Percentiles rank a stretch among this genome's conserved stretches.
Conservation (phyloP, 2,329 filamentous ascomycete genomes). For the Alternaria conjuncta region DNA sequence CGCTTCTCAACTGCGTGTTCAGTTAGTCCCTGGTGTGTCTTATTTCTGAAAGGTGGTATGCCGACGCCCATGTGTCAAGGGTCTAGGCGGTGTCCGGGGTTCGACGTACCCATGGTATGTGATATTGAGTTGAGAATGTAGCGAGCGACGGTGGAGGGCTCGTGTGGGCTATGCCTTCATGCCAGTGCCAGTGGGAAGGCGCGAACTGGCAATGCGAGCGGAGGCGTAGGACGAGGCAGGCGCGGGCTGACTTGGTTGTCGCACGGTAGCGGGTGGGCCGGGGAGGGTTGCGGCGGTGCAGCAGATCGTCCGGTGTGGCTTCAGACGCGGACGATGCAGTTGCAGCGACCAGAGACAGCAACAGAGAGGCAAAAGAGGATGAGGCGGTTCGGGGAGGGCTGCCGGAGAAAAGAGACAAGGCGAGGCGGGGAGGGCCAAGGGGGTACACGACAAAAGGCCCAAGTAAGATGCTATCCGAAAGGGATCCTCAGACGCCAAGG, state of each 20-base stretch:
- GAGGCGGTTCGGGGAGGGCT: background rate
- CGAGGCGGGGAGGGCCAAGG: slow-evolving; percentile 1
- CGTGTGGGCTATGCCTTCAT: slow-evolving; percentile 35
- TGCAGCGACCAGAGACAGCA: background rate
- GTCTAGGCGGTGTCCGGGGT: background rate
- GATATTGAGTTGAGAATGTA: slow-evolving; percentile 21
- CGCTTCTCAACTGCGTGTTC: slow-evolving; percentile 43
- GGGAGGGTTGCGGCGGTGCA: slow-evolving; percentile 12
- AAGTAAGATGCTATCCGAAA: slow-evolving; percentile 5
- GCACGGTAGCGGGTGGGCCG: slow-evolving; percentile 8
- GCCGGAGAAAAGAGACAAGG: background rate
- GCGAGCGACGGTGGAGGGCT: slow-evolving; percentile 28
- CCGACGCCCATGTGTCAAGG: slow-evolving; percentile 1
- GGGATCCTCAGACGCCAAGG: slow-evolving; percentile 14
- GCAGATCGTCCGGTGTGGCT: slow-evolving; percentile 2
- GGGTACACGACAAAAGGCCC: background rate
- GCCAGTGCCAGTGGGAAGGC: slow-evolving; percentile 30
- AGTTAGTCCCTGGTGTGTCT: slow-evolving; percentile 24
- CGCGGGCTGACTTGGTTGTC: slow-evolving; percentile 1
- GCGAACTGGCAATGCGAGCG: background rate
- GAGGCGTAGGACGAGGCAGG: background rate
- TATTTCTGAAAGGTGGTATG: background rate
- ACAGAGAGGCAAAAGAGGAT: background rate
- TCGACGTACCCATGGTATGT: slow-evolving; percentile 37
- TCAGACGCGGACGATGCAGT: background rate